A percentile compares a stretch with the other conserved stretches of the same genome.
phyloP scores from a whole-genome alignment of 2,329 filamentous ascomycete species.

The Aspergillus quadricinctus region DNA sequence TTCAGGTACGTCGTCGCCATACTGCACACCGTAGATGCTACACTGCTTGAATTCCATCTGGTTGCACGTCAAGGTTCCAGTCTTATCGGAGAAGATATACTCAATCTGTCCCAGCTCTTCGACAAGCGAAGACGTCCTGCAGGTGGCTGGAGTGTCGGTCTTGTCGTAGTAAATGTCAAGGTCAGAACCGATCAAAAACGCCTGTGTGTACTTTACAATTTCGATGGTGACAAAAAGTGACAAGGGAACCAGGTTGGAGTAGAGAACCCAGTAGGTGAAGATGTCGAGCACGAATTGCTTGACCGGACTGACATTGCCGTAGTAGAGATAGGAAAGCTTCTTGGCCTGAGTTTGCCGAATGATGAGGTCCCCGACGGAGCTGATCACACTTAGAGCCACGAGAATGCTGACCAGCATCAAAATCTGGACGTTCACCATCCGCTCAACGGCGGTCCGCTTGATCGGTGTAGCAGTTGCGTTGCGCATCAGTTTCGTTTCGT shows the following conservation, averaged over 20 bases:
- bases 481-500: slow-evolving; percentile 98
- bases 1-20: slow-evolving; percentile 86
- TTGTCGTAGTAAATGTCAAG: slow-evolving; percentile 97
- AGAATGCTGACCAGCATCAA: slow-evolving; percentile 83
- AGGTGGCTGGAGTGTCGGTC: slow-evolving; percentile 91
- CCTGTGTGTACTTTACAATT: slow-evolving; percentile 96
- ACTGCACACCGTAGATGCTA: slow-evolving; percentile 88
- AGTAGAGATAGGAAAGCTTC: slow-evolving; percentile 68
- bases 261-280: slow-evolving; percentile 97
- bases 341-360: slow-evolving; percentile 61
- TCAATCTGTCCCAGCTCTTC: slow-evolving; percentile 98
- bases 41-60: slow-evolving; percentile 98
- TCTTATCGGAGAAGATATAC: slow-evolving; percentile 98
- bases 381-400: slow-evolving; percentile 77
- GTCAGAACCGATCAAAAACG: slow-evolving; percentile 96
- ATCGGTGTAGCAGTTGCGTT: slow-evolving; percentile 97
- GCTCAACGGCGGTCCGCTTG: slow-evolving; percentile 94
- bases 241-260: slow-evolving; percentile 93
- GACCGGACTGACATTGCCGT: slow-evolving; percentile 62
- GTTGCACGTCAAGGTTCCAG: slow-evolving; percentile 94
- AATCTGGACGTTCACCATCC: slow-evolving; percentile 89
- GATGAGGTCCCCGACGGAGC: slow-evolving; percentile 85
- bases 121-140: slow-evolving; percentile 90
- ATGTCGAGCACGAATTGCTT: slow-evolving; percentile 88
- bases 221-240: slow-evolving; percentile 97